Evolutionary conservation across 2,329 filamentous ascomycete species (phyloP).

Genomic region (Lasiodiplodia sp.): DNA sequence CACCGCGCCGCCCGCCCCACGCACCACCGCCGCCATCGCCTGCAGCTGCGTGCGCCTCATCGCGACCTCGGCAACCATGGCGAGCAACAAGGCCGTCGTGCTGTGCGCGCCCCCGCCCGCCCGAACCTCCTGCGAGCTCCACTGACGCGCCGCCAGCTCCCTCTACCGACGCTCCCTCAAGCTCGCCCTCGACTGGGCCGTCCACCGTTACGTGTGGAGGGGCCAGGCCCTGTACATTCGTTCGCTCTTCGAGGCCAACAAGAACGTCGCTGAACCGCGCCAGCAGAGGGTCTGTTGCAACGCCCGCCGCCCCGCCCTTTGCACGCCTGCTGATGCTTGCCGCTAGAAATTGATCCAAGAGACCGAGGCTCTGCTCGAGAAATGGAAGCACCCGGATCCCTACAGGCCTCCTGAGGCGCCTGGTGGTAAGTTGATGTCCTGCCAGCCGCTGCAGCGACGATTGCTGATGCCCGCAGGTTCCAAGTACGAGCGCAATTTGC

Average conservation of each 20-base stretch:
- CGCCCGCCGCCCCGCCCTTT: background rate
- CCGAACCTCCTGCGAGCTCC: conserved; percentile 33
- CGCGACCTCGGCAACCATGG: conserved; percentile 43
- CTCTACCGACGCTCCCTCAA: conserved; percentile 94
- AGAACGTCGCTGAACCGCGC: conserved; percentile 80
- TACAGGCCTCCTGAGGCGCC: conserved; percentile 89
- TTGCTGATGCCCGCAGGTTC: conserved; percentile 66
- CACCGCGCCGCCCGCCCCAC: conserved; percentile 36
- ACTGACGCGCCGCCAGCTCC: conserved; percentile 55
- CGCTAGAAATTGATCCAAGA: conserved; percentile 80
- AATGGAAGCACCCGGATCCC: conserved; percentile 98
- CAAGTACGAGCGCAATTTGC: conserved; percentile 95
- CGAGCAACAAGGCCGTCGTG: conserved; percentile 49
- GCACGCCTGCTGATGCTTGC: background rate
- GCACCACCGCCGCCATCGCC: conserved; percentile 38
- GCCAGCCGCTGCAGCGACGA: conserved; percentile 31
- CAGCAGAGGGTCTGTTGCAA: conserved; percentile 75
- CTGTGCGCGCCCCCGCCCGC: conserved; percentile 34
- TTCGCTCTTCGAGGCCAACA: conserved; percentile 93
- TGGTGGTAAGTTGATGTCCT: conserved; percentile 71
- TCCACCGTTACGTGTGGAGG: conserved; percentile 91
- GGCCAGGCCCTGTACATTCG: conserved; percentile 96
- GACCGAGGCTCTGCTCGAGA: conserved; percentile 85
- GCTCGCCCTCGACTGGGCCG: conserved; percentile 92
- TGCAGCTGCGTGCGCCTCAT: conserved; percentile 8